Evolutionary conservation across 1,284 basidiomycete species (phyloP), one percentile per base, ranked within the genome.

Genomic region (Melampsora larici-populina): DNA sequence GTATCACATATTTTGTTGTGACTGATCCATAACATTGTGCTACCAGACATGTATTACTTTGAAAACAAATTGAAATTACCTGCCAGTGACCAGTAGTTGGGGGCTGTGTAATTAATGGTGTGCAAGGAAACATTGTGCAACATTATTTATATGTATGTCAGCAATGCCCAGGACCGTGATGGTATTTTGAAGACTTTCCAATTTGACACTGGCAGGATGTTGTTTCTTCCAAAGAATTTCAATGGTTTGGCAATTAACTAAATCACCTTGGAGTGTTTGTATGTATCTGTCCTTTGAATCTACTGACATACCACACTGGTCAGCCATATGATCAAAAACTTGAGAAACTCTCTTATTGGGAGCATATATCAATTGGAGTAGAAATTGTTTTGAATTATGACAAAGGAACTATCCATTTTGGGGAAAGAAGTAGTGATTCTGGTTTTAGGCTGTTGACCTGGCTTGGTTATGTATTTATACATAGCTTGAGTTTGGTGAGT

Each of bases 141-240:
- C 33, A 31, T 73, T 73, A 62, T 62, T 51, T 63, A n/a, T n/a
- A n/a, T 46, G n/a, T n/a, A 43, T 73, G 11, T 73, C 62, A 49
- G 43, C 46, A n/a, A 43, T 62, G 3, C 71, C 71, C 26, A 31
- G 71, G 26, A 73, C 40, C 0, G 46, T 18, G 3, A 73, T 31
- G 18, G 48, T 21, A 51, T 73, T 73, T 65, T 36, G 24, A 1
- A 73, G 29, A 15, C 43, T 49, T 49, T 24, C 64, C 51, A 24
- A 40, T 29, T 2, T 9, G 64, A 64, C 26, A 4, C 60, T 7
- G 0, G 43, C 62, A 18, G 58, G 71, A 17, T 31, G 33, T 18
- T 9, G 21, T 2, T 31, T 60, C 46, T 65, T 24, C 7, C 46
- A 3, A 21, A 73, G 62, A 36, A 24, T 51, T 13, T 21, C 6